Conservation (phyloP, 208 protist species). For the Plasmodiophora brassicae region DNA sequence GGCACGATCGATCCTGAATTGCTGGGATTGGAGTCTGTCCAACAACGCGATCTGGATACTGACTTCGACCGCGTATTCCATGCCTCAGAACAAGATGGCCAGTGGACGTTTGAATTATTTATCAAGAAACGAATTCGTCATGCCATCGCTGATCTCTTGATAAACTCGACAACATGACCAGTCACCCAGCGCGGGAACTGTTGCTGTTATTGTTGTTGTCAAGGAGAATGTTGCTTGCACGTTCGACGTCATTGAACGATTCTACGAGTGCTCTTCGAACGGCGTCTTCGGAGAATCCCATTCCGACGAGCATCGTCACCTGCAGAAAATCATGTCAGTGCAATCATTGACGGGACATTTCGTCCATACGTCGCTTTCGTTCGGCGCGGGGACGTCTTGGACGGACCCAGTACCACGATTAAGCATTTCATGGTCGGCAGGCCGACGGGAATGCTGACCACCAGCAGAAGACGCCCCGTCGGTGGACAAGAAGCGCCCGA, state of each 20-base stretch:
- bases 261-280: not conserved
- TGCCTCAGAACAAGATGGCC: not conserved
- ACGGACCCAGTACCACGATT: too few species aligned
- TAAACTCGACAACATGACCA: not conserved
- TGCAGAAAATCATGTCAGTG: too few species aligned
- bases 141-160: not conserved
- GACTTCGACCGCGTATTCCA: not conserved
- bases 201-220: not conserved
- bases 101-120: not conserved
- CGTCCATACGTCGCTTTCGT: slow-evolving; percentile 22
- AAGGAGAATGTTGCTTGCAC: not conserved
- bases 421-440: not conserved
- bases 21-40: not conserved
- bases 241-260: slow-evolving; percentile 2
- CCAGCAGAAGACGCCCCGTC: not conserved
- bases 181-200: not conserved
- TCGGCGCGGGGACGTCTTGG: not conserved
- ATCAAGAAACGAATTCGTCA: not conserved
- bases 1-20: not conserved
- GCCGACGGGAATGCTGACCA: not conserved
- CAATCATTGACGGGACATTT: too few species aligned
- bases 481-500: not conserved
- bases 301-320: not conserved
- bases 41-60: not conserved
- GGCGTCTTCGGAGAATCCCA: slow-evolving; percentile 20